Evolutionary conservation across 257 asterid genomes (phyloP), one percentile per base, ranked within the genome.

Genomic region (Nicotiana attenuata): DNA sequence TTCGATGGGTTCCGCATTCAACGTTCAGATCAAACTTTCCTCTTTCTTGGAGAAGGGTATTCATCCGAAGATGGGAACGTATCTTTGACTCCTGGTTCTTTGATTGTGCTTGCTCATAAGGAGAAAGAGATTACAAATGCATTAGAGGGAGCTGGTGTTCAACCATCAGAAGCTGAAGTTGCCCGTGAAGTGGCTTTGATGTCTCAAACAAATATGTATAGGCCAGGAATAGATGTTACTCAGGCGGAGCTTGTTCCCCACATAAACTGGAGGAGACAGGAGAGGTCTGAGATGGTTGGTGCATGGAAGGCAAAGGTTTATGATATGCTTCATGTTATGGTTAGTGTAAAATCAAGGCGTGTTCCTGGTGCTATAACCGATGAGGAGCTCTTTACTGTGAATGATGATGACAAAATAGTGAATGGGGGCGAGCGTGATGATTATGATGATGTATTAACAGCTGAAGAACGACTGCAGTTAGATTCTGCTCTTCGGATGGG

Each of bases 321-420:
- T 83, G 99, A 96, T 87, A 96, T 96, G 99, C 97, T 90, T 80
- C 91, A 94, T 81, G 99, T 96, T 80, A 91, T 91, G 92, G 97
- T 93, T 65, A 96, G 99, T 66, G 97, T 96, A 86, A 96, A 96
- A 85, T 96, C 99, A 5, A 94, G 98, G 91, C 87, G 99, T 69
- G 99, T 96, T 83, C 99, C 99, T 69, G 99, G 99, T 85, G 99
- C 99, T 55, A 94, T 96, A 97, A 94, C 97, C 68, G 99, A 94
- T 77, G 98, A 96, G 85, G 98, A 94, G 89, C 97, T 96, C 77
- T 94, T 94, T 85, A 76, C 97, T 14, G 97, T 83, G 85, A 94
- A 92, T 78, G 98, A 92, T 29, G 98, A 94, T 80, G 98, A 92
- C 52, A 93, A 87, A 83, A 67, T 89, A 61, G 86, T 85, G 57